Evolutionary conservation across 1,139 yeast species (phyloP).

Genomic region (Hyphopichia pseudoburtonii): DNA sequence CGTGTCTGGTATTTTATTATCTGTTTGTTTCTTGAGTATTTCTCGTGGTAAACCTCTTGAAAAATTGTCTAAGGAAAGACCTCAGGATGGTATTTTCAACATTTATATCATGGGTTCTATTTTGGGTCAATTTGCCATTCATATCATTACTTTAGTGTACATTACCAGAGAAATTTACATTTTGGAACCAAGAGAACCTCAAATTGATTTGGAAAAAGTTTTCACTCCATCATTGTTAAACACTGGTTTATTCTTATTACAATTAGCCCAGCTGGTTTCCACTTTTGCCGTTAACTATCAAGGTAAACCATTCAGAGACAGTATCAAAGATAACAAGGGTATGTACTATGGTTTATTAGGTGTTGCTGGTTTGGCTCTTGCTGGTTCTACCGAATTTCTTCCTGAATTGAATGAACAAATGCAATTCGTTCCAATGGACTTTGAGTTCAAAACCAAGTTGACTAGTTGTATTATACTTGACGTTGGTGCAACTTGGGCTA

Average conservation of each 20-base stretch:
- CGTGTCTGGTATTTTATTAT: constrained; percentile 82
- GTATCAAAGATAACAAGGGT: constrained; percentile 86
- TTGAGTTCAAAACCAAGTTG: constrained; percentile 72
- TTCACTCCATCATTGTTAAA: constrained; percentile 88
- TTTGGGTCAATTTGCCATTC: constrained; percentile 93
- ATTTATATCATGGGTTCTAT: constrained; percentile 96
- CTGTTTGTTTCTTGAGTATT: constrained; percentile 93
- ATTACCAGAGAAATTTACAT: constrained; percentile 80
- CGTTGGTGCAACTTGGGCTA: constrained; percentile 73
- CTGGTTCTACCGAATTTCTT: constrained; percentile 91
- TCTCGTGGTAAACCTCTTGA: constrained; percentile 92
- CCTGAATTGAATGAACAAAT: constrained; percentile 93
- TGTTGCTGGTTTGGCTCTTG: constrained; percentile 82
- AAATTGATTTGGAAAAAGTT: constrained; percentile 84
- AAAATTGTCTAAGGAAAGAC: constrained; percentile 89
- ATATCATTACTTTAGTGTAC: constrained; percentile 77
- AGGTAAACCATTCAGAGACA: constrained; percentile 95
- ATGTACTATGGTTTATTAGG: constrained; percentile 96
- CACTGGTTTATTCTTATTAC: constrained; percentile 93
- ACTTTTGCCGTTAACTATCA: constrained; percentile 98
- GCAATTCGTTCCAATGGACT: constrained; percentile 85
- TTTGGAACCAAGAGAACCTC: constrained; percentile 88
- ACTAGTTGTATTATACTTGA: constrained; percentile 74
- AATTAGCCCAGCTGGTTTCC: constrained; percentile 93
- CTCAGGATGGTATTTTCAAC: constrained; percentile 97